phyloP scores from a whole-genome alignment of 345 rosid genomes.

The Pistacia vera region DNA sequence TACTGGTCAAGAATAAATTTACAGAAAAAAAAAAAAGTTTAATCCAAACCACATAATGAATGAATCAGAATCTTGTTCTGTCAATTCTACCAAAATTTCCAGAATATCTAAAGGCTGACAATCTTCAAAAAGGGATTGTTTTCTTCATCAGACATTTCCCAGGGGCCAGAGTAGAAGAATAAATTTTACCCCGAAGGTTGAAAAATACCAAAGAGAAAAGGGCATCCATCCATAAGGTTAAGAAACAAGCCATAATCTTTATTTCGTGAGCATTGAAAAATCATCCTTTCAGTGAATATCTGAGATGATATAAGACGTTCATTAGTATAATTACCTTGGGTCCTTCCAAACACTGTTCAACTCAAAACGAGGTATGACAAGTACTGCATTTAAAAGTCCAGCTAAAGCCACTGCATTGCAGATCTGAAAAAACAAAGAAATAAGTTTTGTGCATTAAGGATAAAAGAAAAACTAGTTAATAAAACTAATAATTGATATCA shows the following conservation, averaged over 20 bases:
- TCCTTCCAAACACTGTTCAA: slow-evolving; percentile 88
- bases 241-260: neutral
- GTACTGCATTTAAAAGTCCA: slow-evolving; percentile 76
- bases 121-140: neutral
- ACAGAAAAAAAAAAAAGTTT: neutral
- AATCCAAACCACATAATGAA: neutral
- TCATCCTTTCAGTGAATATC: slow-evolving; percentile 12
- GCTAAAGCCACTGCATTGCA: slow-evolving; percentile 99
- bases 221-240: neutral
- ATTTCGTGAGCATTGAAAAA: neutral
- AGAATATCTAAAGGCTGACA: neutral
- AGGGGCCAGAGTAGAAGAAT: neutral
- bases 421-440: slow-evolving; percentile 49
- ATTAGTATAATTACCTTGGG: slow-evolving; percentile 53
- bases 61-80: neutral
- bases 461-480: neutral
- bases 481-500: neutral
- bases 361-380: slow-evolving; percentile 82
- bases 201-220: neutral
- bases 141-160: neutral
- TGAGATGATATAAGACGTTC: neutral
- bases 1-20: neutral
- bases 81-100: neutral
- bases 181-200: neutral
- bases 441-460: neutral